phyloP scores from a whole-genome alignment of 2,329 filamentous ascomycete genomes.

The Aspergillus jensenii region DNA sequence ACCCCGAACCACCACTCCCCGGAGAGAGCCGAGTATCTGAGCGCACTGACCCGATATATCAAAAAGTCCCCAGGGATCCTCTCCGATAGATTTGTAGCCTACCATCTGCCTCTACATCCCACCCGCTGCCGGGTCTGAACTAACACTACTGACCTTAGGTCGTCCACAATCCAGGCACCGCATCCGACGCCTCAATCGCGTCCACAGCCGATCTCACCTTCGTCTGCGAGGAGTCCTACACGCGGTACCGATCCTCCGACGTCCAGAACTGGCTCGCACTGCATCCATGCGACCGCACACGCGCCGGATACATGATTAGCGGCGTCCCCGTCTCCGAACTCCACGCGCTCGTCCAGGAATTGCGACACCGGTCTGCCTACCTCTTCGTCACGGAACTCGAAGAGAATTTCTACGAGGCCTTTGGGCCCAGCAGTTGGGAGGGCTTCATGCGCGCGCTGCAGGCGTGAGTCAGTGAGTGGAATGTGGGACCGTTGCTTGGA shows the following conservation, averaged over 20 bases:
- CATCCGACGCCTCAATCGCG: slow-evolving; percentile 10
- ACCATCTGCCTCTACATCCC: background rate
- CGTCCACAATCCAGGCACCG: slow-evolving; percentile 19
- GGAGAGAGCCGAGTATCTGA: slow-evolving; percentile 11
- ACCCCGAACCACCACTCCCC: slow-evolving; percentile 15
- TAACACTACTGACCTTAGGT: slow-evolving; percentile 3
- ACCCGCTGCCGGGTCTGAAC: background rate
- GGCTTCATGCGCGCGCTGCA: slow-evolving; percentile 10
- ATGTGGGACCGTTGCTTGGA: background rate
- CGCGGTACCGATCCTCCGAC: slow-evolving; percentile 11
- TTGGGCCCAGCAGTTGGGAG: slow-evolving; percentile 15
- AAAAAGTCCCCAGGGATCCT: slow-evolving; percentile 10
- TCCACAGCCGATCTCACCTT: slow-evolving; percentile 13
- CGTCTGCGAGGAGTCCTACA: slow-evolving; percentile 17
- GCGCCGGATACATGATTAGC: slow-evolving; percentile 16
- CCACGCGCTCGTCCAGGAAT: slow-evolving; percentile 13
- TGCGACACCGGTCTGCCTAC: slow-evolving; percentile 13
- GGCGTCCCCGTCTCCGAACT: slow-evolving; percentile 15
- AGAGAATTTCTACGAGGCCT: slow-evolving; percentile 20
- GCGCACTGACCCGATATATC: background rate
- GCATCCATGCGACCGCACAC: slow-evolving; percentile 8
- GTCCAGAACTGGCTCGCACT: slow-evolving; percentile 13
- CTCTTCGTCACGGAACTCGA: slow-evolving; percentile 17
- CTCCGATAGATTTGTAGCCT: slow-evolving; percentile 10
- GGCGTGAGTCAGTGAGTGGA: background rate